Base-by-base conservation (phyloP, 805 yeast species). In the Saccharomycopsis fibuligera region DNA sequence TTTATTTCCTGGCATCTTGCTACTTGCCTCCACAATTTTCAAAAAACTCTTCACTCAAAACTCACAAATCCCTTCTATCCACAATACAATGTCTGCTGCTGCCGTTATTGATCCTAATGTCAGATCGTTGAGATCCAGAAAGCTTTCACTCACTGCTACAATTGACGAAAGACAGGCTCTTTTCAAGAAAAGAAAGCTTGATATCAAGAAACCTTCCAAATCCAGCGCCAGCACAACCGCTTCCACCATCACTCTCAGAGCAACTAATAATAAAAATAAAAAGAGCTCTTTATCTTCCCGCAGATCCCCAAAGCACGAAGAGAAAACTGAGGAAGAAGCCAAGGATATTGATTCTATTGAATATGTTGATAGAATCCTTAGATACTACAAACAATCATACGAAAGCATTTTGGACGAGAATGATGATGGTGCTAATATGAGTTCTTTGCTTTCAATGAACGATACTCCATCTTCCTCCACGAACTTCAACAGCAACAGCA, bases 291-390 rank as follows among this genome's bases (percentile, higher is more conserved):
- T 8, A 27, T 8, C 31, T 27, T 27, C 31, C 8, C 31, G 31
- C 12, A 8, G 31, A 8, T 12, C 31, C 12, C 12, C 31, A 8
- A 8, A 8, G 31, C 8, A 8, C 8, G 31, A 8, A 12, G 31
- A 8, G 10, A 8, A 8, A 12, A 12, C 31, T 12, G 12, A 8
- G 10, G 12, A 27, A 27, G 12, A 27, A 8, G 30, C 48, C 16
- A 38, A 36, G 14, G 47, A 48, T 24, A 24, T 44, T 14, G 51
- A 48, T 24, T 38, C 44, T 19, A 44, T 35, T n/a, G 51, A 48
- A 6, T 48, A 38, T 21, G 41, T 48, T 16, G 44, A 48, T 23
- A 38, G 47, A 22, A 19, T 48, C 4, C 14, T 48, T 17, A 43
- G 33, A 24, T 48, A 48, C 27, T 48, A 44, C 41, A 27, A 30